phyloP scores from a whole-genome alignment of 176 grass and related monocot genomes.

The Leersia perrieri region DNA sequence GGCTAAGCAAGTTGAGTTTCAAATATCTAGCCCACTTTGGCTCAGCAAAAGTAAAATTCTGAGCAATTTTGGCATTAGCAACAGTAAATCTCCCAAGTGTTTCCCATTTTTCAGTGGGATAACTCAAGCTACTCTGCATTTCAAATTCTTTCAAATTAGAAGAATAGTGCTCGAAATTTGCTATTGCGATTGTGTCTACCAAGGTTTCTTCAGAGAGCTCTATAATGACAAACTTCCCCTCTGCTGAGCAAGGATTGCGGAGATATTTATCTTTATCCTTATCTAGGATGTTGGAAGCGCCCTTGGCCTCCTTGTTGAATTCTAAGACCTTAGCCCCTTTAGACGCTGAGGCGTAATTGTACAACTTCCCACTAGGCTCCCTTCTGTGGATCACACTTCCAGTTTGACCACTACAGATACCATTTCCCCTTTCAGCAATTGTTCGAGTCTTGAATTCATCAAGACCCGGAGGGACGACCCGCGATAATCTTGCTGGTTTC shows the following conservation, averaged over 20 bases:
- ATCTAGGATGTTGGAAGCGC: constrained; percentile 91
- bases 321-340: constrained; percentile 86
- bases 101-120: constrained; percentile 84
- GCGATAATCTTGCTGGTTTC: constrained; percentile 47
- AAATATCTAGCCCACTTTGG: constrained; percentile 93
- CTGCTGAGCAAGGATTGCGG: constrained; percentile 87
- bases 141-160: constrained; percentile 93
- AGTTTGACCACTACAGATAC: constrained; percentile 39
- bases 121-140: constrained; percentile 64
- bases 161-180: constrained; percentile 96
- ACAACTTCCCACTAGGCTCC: constrained; percentile 86
- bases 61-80: constrained; percentile 67
- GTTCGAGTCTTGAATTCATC: constrained; percentile 91
- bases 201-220: constrained; percentile 99
- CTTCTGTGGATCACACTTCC: constrained; percentile 71
- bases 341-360: constrained; percentile 84
- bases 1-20: constrained; percentile 77
- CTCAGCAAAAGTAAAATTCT: constrained; percentile 63
- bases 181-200: constrained; percentile 75
- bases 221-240: constrained; percentile 86
- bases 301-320: constrained; percentile 95
- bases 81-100: constrained; percentile 77
- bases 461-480: constrained; percentile 57
- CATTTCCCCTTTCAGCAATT: constrained; percentile 56
- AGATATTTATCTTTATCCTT: constrained; percentile 97